phyloP scores from a whole-genome alignment of 257 asterid genomes.

The Verbascum thapsus region DNA sequence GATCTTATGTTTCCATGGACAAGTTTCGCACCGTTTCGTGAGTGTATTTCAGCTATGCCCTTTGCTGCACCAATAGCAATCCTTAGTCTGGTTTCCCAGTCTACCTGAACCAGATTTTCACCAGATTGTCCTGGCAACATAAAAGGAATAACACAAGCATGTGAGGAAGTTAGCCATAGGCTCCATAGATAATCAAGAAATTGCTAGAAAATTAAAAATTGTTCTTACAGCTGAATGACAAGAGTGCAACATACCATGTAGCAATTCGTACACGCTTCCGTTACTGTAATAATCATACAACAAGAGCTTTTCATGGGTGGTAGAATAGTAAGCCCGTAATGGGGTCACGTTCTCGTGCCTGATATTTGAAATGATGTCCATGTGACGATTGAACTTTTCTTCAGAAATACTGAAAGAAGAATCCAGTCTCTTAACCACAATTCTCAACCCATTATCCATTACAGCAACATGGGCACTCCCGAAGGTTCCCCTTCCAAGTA shows the following conservation, averaged over 20 bases:
- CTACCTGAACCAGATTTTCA: neutral
- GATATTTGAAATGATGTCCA: no score
- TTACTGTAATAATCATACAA: slow-evolving; percentile 7
- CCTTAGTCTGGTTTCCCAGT: slow-evolving; percentile 8
- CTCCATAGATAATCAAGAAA: neutral
- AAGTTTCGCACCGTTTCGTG: slow-evolving; percentile 1
- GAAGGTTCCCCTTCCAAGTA: no score
- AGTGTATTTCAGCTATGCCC: slow-evolving; percentile 8
- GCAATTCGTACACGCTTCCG: no score
- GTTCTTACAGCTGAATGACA: no score
- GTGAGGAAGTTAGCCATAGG: no score
- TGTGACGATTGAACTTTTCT: no score
- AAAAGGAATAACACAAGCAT: neutral
- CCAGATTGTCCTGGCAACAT: slow-evolving; percentile 14
- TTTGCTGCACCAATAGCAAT: slow-evolving; percentile 16
- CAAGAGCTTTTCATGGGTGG: slow-evolving; percentile 29
- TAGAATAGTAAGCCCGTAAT: neutral
- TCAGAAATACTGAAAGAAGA: no score
- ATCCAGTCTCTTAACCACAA: no score
- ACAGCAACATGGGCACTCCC: no score
- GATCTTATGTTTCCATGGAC: slow-evolving; percentile 23
- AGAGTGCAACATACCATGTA: no score
- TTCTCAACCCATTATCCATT: no score
- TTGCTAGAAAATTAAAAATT: neutral
- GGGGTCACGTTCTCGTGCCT: no score